These are phyloP conservation scores for Entophlyctis luteolus DNA, from an alignment of 192 early-diverging fungal genomes.

Conservation along the genomic window DNA sequence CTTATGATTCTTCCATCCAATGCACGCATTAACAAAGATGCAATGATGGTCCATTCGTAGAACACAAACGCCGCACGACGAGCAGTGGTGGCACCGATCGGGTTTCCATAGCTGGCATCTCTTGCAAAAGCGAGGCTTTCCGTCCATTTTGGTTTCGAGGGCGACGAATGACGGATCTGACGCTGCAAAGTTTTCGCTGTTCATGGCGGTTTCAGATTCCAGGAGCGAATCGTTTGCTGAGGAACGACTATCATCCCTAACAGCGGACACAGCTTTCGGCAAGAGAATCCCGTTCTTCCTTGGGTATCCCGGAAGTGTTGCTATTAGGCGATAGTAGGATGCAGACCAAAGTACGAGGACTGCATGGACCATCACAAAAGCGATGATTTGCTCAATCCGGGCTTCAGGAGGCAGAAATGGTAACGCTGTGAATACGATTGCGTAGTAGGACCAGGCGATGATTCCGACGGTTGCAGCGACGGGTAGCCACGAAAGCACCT, in stretches of 20 bases:
- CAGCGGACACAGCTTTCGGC: too few species aligned
- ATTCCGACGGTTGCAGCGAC: background rate
- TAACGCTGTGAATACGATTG: background rate
- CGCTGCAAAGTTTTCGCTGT: too few species aligned
- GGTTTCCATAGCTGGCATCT: slow-evolving; percentile 48
- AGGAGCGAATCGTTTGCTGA: too few species aligned
- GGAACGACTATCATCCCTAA: too few species aligned
- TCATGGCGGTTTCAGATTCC: too few species aligned
- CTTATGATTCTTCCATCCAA: slow-evolving; percentile 46
- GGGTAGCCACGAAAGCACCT: background rate
- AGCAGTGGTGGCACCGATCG: slow-evolving; percentile 51
- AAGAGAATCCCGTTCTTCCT: too few species aligned
- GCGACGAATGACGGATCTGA: slow-evolving; percentile 8
- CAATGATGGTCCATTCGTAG: slow-evolving; percentile 44
- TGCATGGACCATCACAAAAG: background rate
- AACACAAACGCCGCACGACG: slow-evolving; percentile 36
- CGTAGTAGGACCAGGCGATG: slow-evolving; percentile 20
- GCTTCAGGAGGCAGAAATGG: background rate
- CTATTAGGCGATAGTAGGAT: background rate
- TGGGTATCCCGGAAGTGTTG: slow-evolving; percentile 10
- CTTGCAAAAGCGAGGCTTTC: slow-evolving; percentile 38
- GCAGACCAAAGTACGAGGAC: slow-evolving; percentile 4
- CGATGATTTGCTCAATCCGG: background rate
- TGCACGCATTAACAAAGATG: slow-evolving; percentile 46
- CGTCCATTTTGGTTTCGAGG: slow-evolving; percentile 45